Conservation (phyloP, 805 yeast species). For the Kazachstania taianensis region DNA sequence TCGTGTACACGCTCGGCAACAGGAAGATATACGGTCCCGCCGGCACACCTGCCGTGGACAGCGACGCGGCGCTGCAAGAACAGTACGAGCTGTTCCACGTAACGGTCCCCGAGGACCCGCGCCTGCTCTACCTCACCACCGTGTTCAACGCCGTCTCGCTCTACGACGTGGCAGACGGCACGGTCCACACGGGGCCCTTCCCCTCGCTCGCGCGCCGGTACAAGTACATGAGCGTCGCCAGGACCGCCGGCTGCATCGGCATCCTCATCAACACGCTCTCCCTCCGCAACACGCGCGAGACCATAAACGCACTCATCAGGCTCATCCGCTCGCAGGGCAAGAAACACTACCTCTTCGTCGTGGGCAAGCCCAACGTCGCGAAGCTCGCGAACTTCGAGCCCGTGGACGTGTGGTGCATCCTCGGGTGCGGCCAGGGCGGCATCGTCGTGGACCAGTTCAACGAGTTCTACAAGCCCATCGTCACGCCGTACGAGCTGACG, state of each 20-base stretch:
- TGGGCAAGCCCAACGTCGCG: conserved; percentile 96
- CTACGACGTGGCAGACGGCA: conserved; percentile 34
- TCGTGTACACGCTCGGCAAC: conserved; percentile 28
- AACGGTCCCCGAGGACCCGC: conserved; percentile 66
- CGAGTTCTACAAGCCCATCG: conserved; percentile 81
- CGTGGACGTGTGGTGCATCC: conserved; percentile 88
- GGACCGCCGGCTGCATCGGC: conserved; percentile 89
- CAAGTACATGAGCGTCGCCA: conserved; percentile 74
- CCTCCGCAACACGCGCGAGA: conserved; percentile 55
- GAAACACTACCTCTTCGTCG: conserved; percentile 88
- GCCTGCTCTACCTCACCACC: conserved; percentile 66
- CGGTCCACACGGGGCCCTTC: conserved; percentile 45
- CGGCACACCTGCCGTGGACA: conserved; percentile 3
- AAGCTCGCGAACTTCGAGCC: conserved; percentile 91
- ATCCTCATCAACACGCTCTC: conserved; percentile 85
- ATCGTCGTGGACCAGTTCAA: conserved; percentile 68
- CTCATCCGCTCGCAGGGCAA: conserved; percentile 70
- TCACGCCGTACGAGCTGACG: conserved; percentile 86
- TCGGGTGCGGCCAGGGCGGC: conserved; percentile 94
- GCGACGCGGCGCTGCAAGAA: conserved; percentile 21
- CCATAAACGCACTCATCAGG: conserved; percentile 50
- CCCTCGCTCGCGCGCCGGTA: conserved; percentile 80
- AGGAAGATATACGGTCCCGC: conserved; percentile 19
- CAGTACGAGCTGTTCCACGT: conserved; percentile 56
- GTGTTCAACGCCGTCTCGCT: conserved; percentile 46